phyloP scores from a whole-genome alignment of 1,139 yeast species.

The Keqinozyma sinolaborantium region DNA sequence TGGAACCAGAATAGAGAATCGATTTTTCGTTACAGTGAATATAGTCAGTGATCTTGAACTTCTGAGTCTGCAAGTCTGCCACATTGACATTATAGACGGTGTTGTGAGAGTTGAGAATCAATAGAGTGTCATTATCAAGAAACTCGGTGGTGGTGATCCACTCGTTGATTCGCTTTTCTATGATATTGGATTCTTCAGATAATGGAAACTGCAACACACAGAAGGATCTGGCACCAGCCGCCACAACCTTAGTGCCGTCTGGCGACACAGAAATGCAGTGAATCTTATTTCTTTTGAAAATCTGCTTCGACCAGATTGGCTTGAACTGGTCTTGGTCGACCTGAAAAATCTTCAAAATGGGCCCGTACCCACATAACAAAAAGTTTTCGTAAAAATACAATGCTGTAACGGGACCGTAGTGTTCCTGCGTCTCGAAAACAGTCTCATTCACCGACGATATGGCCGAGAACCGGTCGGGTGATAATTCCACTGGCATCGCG shows the following conservation, averaged over 20 bases:
- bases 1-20: slow-evolving; percentile 81
- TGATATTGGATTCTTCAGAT: slow-evolving; percentile 4
- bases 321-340: slow-evolving; percentile 22
- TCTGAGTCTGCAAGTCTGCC: slow-evolving; percentile 4
- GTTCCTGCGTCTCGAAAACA: slow-evolving; percentile 24
- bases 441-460: slow-evolving; percentile 19
- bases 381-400: slow-evolving; percentile 40
- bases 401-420: slow-evolving; percentile 76
- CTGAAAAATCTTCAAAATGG: slow-evolving; percentile 54
- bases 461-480: background rate
- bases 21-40: slow-evolving; percentile 69
- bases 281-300: slow-evolving; percentile 71
- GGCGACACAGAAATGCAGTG: slow-evolving; percentile 59
- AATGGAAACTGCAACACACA: slow-evolving; percentile 31
- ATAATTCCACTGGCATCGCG: background rate
- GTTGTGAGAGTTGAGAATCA: slow-evolving; percentile 79
- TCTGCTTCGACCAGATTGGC: slow-evolving; percentile 35
- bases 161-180: slow-evolving; percentile 59
- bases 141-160: slow-evolving; percentile 73
- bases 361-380: slow-evolving; percentile 75
- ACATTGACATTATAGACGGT: slow-evolving; percentile 51
- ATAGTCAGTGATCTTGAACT: slow-evolving; percentile 29
- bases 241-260: slow-evolving; percentile 30
- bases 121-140: slow-evolving; percentile 29
- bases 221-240: slow-evolving; percentile 77